Evolutionary conservation across 2,329 filamentous ascomycete genomes (phyloP), one percentile per base, ranked within the genome.

Genomic region (Alternaria ventricosa): DNA sequence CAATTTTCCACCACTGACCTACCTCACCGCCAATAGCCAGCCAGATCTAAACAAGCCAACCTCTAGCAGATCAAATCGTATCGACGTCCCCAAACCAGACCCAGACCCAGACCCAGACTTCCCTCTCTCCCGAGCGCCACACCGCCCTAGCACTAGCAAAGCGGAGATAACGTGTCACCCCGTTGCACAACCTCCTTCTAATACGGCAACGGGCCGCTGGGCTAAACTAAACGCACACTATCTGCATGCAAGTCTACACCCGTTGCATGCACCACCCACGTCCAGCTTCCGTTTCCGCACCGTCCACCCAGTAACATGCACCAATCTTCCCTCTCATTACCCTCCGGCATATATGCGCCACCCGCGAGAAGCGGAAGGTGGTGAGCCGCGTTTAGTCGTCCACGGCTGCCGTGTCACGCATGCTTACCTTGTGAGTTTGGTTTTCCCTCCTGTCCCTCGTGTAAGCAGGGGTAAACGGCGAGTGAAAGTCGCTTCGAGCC

Each of bases 131-230:
- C 33, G 33, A 36, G 55, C 41, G 53, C n/a, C 8, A 43, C 56
- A 60, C 30, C 30, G 25, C 30, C 33, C 12, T 45, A 12, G 25
- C 25, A 36, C 12, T 45, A 63, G 60, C 25, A 12, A 30, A 20
- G 28, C 46, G 57, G 57, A 55, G 51, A 63, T 56, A 50, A 56
- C 53, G 57, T 50, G 55, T 23, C 15, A 18, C 36, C 27, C 25
- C 47, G 33, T 59, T 18, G 11, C 25, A 57, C 45, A 12, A 13
- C 43, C 8, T 45, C 1, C 15, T 53, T 28, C 27, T 36, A n/a
- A n/a, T n/a, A 33, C 20, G 25, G 25, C 25, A 30, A 49, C 49
- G 49, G 50, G 18, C 27, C 15, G 49, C 20, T 25, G 27, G 25
- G 30, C 12, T 36, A 47, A 22, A 36, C 36, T 23, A 36, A 27